These are phyloP conservation scores for Pharus latifolius DNA, from an alignment of 176 grass and related monocot species.

Conservation along the genomic window DNA sequence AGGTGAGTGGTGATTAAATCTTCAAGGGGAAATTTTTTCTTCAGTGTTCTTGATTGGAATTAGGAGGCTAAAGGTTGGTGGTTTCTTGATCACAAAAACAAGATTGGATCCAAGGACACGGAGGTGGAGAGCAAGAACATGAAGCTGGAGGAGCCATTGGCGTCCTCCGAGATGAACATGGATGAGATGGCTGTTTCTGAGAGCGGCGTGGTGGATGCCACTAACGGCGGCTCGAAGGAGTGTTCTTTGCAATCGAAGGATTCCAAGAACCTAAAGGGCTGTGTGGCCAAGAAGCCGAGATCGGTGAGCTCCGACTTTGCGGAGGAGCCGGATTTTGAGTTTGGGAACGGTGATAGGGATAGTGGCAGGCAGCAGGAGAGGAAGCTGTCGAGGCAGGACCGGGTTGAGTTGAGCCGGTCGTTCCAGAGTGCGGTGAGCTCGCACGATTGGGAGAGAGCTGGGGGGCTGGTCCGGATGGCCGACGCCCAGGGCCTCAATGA, in stretches of 20 bases:
- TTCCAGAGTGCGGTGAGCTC: constrained; percentile 76
- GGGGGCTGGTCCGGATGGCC: constrained; percentile 45
- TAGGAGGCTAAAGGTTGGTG: background rate
- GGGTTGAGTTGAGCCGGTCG: constrained; percentile 52
- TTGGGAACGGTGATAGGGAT: constrained; percentile 32
- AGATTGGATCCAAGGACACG: constrained; percentile 41
- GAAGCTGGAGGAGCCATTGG: constrained; percentile 20
- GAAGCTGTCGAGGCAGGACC: constrained; percentile 66
- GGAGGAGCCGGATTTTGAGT: constrained; percentile 44
- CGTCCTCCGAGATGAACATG: constrained; percentile 48
- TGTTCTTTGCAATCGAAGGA: constrained; percentile 31
- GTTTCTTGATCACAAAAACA: background rate
- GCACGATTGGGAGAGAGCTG: constrained; percentile 51
- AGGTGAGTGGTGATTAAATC: constrained; percentile 10
- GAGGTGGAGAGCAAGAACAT: constrained; percentile 34
- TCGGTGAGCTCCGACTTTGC: constrained; percentile 49
- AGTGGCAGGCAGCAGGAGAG: constrained; percentile 45
- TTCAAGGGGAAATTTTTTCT: background rate
- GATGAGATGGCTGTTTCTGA: constrained; percentile 25
- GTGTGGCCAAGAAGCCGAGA: constrained; percentile 46
- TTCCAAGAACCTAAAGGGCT: constrained; percentile 21
- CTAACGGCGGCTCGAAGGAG: constrained; percentile 45
- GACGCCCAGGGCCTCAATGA: constrained; percentile 82
- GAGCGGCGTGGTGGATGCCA: constrained; percentile 25
- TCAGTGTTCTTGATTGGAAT: background rate